Evolutionary conservation across 495 filamentous ascomycete genomes (phyloP).

Genomic region (Daldinia childiae): DNA sequence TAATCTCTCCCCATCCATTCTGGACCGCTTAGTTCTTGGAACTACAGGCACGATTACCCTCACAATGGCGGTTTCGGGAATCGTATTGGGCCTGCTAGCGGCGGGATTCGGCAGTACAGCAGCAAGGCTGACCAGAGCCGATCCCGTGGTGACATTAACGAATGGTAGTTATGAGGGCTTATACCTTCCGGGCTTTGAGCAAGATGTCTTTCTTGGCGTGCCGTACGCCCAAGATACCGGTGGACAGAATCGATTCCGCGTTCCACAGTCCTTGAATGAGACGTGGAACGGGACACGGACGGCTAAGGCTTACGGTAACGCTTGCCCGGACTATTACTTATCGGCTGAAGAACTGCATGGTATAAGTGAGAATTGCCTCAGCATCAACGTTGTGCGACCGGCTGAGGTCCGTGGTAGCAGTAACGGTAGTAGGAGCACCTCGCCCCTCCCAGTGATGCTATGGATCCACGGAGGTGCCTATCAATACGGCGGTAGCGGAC

Average conservation of each 20-base stretch:
- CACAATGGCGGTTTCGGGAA: constrained; percentile 16
- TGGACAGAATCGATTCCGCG: constrained; percentile 65
- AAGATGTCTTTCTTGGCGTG: constrained; percentile 69
- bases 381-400: constrained; percentile 71
- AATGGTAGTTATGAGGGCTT: constrained; percentile 52
- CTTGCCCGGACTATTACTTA: constrained; percentile 62
- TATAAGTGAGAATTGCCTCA: constrained; percentile 71
- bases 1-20: neutral
- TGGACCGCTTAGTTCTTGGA: neutral
- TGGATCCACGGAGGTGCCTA: constrained; percentile 78
- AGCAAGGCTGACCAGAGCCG: constrained; percentile 7
- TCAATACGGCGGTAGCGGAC: constrained; percentile 65
- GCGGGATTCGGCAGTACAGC: neutral
- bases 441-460: constrained; percentile 65
- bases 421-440: neutral
- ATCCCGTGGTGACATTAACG: constrained; percentile 35
- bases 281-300: constrained; percentile 55
- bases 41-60: neutral
- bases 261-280: constrained; percentile 63
- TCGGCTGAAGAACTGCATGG: constrained; percentile 59
- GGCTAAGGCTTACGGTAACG: constrained; percentile 55
- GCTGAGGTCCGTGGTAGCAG: constrained; percentile 40
- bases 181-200: constrained; percentile 45
- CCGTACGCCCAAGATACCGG: constrained; percentile 72
- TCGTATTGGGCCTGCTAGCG: constrained; percentile 18